Evolutionary conservation across 1,139 yeast genomes (phyloP), one percentile per base, ranked within the genome.

Genomic region (Eremothecium sinecaudum): DNA sequence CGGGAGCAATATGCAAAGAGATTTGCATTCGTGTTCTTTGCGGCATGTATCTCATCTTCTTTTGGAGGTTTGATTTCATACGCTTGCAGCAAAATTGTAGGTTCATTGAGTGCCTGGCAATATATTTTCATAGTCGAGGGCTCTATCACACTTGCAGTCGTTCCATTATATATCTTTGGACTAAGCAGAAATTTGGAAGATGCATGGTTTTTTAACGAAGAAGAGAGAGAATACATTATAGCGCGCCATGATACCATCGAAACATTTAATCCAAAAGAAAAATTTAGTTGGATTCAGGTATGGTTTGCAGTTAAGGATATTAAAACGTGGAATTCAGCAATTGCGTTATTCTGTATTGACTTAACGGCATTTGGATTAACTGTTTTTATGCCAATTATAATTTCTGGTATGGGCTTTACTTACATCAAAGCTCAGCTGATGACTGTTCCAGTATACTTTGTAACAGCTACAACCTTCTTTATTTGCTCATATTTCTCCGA

Each of bases 81-180:
- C 40, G 72, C 68, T 10, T 54, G 67, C 32, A 53, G 64, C 5
- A 58, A 61, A 31, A 62, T 67, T 25, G 40, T 61, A 18, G 60
- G 66, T 2, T 32, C 50, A 3, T 26, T 51, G 26, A 38, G 41
- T n/a, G 58, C 75, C 14, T 74, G 80, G 80, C 64, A 69, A 50
- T 74, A 77, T 71, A 56, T 74, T 42, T 71, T 70, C 51, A 51
- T 53, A 24, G 63, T 74, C 31, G 79, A 73, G 48, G 79, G 79
- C 35, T 62, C 66, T 0, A 56, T 70, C 24, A 71, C 79, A 4
- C 59, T 67, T 33, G 71, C 71, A 1, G 66, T 71, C 39, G 71
- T 72, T 2, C 59, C 73, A 11, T 43, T 69, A 3, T 51, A 47
- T 29, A 31, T 31, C 20, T 51, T 50, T 31, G 56, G 56, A 9